Base-by-base conservation (phyloP, 2,329 filamentous ascomycete genomes). In the Leptographium galeiforme region DNA sequence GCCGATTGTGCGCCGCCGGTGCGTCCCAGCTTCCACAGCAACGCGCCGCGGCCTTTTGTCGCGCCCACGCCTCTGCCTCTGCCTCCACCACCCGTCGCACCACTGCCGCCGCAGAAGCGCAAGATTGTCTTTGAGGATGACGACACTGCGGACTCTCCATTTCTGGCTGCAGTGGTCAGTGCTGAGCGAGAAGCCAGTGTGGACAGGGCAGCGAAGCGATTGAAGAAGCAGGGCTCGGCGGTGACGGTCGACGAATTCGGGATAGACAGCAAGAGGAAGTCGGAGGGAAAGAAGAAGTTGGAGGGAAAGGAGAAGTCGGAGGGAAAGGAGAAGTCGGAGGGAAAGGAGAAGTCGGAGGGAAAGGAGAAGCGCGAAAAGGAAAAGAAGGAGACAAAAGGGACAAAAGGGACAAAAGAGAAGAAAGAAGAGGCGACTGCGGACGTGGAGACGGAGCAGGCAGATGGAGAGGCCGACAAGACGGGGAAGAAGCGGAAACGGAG, bases 71-170 rank as follows among this genome's bases (percentile, higher is more conserved):
- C 49, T 11, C 1, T 18, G 0, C 43, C 36, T n/a, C 32, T 43
- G 8, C 32, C 19, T 11, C 13, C 32, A 12, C 32, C 36, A 10
- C 18, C 12, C 8, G 14, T n/a, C 6, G 12, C 6, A 2, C 14
- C 36, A 4, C 43, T 36, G 14, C 19, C n/a, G 16, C 51, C 51
- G 30, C 51, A 55, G 10, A 58, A 57, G 36, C 57, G 56, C 8
- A 60, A 57, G 47, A 62, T 63, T 48, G 57, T 63, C 18, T 63
- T 63, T 53, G 58, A 63, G 32, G 57, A 62, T 36, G 55, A 59
- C 30, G 58, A 60, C 8, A 53, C 54, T 13, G 47, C 52, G 14
- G 32, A 53, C 38, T 48, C 60, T 11, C 40, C 33, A 0, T 52
- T 40, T 16, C 8, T 4, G 44, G 48, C 33, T 4, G 43, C 51